These are phyloP conservation scores for Teunomyces tritomae DNA, from an alignment of 805 yeast genomes.

Conservation along the genomic window DNA sequence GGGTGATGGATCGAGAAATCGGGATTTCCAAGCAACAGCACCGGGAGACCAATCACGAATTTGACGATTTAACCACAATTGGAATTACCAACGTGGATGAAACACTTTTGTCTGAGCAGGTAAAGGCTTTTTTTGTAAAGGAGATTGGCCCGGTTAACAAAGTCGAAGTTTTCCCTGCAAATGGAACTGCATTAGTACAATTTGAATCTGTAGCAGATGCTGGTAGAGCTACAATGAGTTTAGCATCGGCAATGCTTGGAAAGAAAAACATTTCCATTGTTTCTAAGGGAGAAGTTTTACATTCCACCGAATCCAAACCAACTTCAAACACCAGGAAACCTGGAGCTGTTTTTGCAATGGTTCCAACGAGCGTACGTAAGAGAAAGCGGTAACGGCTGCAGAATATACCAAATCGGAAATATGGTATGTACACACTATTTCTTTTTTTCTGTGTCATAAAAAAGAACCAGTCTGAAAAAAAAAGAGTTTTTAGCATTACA, in stretches of 20 bases:
- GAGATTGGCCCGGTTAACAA: slow-evolving; percentile 34
- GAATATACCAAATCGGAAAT: neutral
- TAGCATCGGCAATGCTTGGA: slow-evolving; percentile 40
- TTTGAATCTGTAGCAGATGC: slow-evolving; percentile 42
- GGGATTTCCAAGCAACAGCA: slow-evolving; percentile 33
- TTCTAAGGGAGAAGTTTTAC: slow-evolving; percentile 1
- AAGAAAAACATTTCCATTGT: slow-evolving; percentile 21
- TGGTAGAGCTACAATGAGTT: slow-evolving; percentile 48
- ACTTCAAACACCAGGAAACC: neutral
- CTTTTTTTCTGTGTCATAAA: neutral
- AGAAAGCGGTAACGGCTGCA: slow-evolving; percentile 3
- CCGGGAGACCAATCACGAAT: slow-evolving; percentile 9
- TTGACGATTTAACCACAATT: slow-evolving; percentile 17
- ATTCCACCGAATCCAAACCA: neutral
- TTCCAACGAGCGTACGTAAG: slow-evolving; percentile 6
- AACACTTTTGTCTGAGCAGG: slow-evolving; percentile 35
- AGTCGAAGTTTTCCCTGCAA: slow-evolving; percentile 46
- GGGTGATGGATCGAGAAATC: slow-evolving; percentile 47
- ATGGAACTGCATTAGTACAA: slow-evolving; percentile 49
- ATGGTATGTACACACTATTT: neutral
- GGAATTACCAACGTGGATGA: slow-evolving; percentile 26
- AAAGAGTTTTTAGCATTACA: neutral
- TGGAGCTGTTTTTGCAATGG: slow-evolving; percentile 2
- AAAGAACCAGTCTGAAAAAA: neutral
- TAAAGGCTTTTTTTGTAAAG: slow-evolving; percentile 25